Evolutionary conservation across 805 yeast genomes (phyloP).

Genomic region (Danielia oregonensis): DNA sequence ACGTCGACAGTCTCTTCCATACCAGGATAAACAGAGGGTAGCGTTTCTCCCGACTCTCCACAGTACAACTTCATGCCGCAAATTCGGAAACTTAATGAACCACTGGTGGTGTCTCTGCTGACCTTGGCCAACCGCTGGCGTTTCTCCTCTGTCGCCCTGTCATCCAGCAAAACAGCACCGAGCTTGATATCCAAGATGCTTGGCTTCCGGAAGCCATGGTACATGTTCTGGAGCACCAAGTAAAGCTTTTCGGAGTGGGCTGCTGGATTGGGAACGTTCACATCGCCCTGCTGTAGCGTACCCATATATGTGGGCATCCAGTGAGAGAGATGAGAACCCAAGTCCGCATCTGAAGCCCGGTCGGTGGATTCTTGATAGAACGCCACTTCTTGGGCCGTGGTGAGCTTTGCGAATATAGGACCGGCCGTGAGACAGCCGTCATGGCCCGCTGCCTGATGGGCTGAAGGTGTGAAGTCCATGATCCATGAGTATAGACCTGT

Average conservation of each 20-base stretch:
- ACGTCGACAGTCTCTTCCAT: constrained; percentile 16
- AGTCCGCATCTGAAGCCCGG: constrained; percentile 11
- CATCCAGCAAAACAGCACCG: constrained; percentile 71
- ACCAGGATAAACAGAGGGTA: constrained; percentile 10
- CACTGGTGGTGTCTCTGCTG: constrained; percentile 72
- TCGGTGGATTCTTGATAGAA: constrained; percentile 52
- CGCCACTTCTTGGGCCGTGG: constrained; percentile 61
- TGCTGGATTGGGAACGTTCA: neutral
- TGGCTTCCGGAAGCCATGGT: constrained; percentile 61
- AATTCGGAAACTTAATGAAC: constrained; percentile 67
- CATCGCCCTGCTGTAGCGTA: constrained; percentile 43
- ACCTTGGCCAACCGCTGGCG: constrained; percentile 58
- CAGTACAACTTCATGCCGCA: constrained; percentile 78
- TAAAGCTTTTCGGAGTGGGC: constrained; percentile 23
- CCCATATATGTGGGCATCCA: constrained; percentile 72
- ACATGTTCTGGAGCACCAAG: constrained; percentile 68
- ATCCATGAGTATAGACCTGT: neutral
- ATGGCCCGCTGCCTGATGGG: constrained; percentile 90
- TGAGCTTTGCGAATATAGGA: constrained; percentile 67
- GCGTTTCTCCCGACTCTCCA: constrained; percentile 4
- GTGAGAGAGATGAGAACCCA: constrained; percentile 38
- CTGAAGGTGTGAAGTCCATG: constrained; percentile 13
- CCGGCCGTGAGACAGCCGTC: constrained; percentile 73
- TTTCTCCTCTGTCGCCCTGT: constrained; percentile 47
- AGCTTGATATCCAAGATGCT: constrained; percentile 79